Evolutionary conservation across 192 early-diverging fungal genomes (phyloP).

Genomic region (Dissophora globulifera): DNA sequence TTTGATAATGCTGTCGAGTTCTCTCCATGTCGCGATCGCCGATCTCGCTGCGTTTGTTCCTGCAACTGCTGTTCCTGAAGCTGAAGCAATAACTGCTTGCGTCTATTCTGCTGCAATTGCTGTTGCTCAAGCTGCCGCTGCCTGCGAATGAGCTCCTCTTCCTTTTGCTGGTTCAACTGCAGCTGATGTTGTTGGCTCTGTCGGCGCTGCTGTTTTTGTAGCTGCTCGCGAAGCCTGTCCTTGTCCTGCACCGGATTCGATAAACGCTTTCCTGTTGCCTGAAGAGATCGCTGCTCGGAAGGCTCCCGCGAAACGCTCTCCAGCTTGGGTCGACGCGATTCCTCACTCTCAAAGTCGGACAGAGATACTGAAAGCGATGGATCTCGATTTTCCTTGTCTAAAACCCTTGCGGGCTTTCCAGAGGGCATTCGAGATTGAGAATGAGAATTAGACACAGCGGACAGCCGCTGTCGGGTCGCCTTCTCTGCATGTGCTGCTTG

Average conservation of each 20-base stretch:
- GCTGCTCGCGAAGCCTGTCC: not conserved
- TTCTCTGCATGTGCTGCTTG: conserved; percentile 9
- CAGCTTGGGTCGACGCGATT: too few relatives aligned
- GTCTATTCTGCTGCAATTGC: conserved; percentile 2
- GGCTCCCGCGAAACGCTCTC: not conserved
- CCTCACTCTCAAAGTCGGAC: too few relatives aligned
- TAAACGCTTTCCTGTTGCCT: not conserved
- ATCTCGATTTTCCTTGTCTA: conserved; percentile 4
- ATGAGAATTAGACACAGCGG: too few relatives aligned
- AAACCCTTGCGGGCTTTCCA: not conserved
- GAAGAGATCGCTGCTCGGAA: not conserved
- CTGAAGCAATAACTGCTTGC: conserved; percentile 12
- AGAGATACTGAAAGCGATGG: too few relatives aligned
- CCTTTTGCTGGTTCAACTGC: conserved; percentile 11
- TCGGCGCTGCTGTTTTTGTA: conserved; percentile 7
- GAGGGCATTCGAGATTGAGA: too few relatives aligned
- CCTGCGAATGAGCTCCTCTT: conserved; percentile 17
- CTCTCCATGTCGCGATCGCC: not conserved
- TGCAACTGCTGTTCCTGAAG: conserved; percentile 30
- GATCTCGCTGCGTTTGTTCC: not conserved
- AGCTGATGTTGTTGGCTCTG: conserved; percentile 22
- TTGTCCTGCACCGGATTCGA: not conserved
- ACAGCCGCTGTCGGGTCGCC: not conserved
- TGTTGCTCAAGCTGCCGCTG: conserved; percentile 29
- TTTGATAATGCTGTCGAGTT: not conserved